Percentiles rank a stretch among this genome's conserved stretches.
phyloP scores from a whole-genome alignment of 208 protist genomes.

The Acanthamoeba healyi region DNA sequence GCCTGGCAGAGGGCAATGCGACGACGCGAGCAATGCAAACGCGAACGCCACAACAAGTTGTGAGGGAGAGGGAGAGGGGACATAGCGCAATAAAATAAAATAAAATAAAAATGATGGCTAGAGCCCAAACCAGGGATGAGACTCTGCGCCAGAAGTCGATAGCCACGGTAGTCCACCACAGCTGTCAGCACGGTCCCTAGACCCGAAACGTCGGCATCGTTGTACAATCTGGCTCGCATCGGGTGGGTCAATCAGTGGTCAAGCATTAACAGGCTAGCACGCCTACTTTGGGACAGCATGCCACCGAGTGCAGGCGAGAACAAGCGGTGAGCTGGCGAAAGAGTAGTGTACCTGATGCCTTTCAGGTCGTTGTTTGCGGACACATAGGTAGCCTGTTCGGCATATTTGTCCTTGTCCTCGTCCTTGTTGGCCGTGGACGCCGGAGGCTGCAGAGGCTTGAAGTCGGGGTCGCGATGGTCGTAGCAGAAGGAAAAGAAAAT shows the following conservation, averaged over 20 bases:
- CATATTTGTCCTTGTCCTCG: conserved; percentile 26
- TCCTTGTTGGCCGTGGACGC: neutral
- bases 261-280: neutral
- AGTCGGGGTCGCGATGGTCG: conserved; percentile 77
- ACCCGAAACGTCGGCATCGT: conserved; percentile 79
- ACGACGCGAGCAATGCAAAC: too few relatives aligned
- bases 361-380: conserved; percentile 82
- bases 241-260: neutral
- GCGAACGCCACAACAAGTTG: too few relatives aligned
- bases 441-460: conserved; percentile 2
- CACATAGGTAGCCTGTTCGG: conserved; percentile 48
- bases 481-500: conserved; percentile 84
- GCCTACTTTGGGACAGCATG: too few relatives aligned
- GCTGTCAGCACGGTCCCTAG: conserved; percentile 81
- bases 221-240: conserved; percentile 45
- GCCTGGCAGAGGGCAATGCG: neutral
- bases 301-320: too few relatives aligned
- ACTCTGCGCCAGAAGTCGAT: conserved; percentile 83
- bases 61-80: too few relatives aligned
- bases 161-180: conserved; percentile 86
- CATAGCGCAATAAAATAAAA: too few relatives aligned
- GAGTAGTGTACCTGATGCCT: conserved; percentile 23
- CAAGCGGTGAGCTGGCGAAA: too few relatives aligned
- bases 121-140: conserved; percentile 81
- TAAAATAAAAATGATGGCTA: conserved; percentile 70